phyloP scores from a whole-genome alignment of 2,329 filamentous ascomycete genomes.

The Metarhizium sp. region DNA sequence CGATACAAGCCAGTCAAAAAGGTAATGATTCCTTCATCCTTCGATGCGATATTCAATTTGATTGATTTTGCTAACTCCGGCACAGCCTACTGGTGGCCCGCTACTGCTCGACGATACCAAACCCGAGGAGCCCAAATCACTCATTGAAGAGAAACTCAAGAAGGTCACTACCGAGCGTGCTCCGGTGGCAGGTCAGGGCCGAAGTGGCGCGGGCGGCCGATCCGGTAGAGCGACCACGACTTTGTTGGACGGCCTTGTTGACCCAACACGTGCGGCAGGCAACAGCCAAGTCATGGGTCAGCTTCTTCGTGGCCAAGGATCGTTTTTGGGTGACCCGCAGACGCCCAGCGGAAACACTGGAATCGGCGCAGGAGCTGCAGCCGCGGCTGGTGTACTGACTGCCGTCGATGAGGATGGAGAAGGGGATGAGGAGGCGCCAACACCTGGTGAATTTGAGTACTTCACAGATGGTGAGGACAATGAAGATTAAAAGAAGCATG shows the following conservation, averaged over 20 bases:
- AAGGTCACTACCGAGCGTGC: slow-evolving; percentile 60
- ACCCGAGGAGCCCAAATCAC: slow-evolving; percentile 65
- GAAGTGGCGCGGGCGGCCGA: slow-evolving; percentile 18
- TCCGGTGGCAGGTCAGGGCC: slow-evolving; percentile 38
- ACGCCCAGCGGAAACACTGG: slow-evolving; percentile 28
- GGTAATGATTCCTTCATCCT: slow-evolving; percentile 39
- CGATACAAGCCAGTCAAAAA: slow-evolving; percentile 88
- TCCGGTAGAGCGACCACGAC: slow-evolving; percentile 23
- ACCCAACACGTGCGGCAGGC: slow-evolving; percentile 20
- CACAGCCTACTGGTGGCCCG: slow-evolving; percentile 82
- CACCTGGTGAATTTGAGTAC: slow-evolving; percentile 70
- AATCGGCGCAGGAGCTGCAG: slow-evolving; percentile 46
- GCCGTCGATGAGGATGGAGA: slow-evolving; percentile 80
- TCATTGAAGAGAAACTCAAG: slow-evolving; percentile 88
- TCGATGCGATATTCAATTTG: not conserved
- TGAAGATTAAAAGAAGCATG: slow-evolving; percentile 15
- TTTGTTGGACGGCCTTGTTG: slow-evolving; percentile 26
- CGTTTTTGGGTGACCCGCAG: slow-evolving; percentile 18
- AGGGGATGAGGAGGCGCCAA: slow-evolving; percentile 59
- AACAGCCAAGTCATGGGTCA: slow-evolving; percentile 30
- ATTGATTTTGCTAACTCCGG: slow-evolving; percentile 13
- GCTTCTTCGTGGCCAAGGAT: slow-evolving; percentile 30
- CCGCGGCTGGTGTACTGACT: slow-evolving; percentile 71
- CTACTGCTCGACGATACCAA: slow-evolving; percentile 82
- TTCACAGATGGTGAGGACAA: slow-evolving; percentile 54